Conservation (phyloP, 2,329 filamentous ascomycete species). For the Davidsoniella eucalypti region DNA sequence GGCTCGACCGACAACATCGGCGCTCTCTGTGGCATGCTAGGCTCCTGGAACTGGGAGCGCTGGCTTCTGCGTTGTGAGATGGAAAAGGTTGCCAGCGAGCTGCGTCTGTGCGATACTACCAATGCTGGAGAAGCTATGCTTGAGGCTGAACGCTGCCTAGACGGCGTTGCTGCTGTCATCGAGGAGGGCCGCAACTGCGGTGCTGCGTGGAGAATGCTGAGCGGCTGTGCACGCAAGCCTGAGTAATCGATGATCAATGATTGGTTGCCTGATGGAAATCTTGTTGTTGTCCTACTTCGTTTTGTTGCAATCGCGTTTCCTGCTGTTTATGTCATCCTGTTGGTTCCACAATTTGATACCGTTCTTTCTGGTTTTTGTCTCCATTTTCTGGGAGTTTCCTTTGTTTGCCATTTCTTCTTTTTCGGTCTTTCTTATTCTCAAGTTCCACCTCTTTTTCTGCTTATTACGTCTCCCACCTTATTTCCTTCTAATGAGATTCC, state of each 20-base stretch:
- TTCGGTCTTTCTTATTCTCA: background rate
- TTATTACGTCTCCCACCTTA: too few species aligned
- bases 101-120: slow-evolving; percentile 36
- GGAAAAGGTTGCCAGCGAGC: slow-evolving; percentile 59
- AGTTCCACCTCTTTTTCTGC: too few species aligned
- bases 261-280: background rate
- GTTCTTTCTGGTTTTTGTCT: slow-evolving; percentile 6
- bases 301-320: background rate
- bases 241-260: slow-evolving; percentile 14
- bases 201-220: slow-evolving; percentile 44
- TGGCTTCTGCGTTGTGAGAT: slow-evolving; percentile 82
- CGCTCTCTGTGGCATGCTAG: slow-evolving; percentile 63
- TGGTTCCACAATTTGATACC: background rate
- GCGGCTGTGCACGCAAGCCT: slow-evolving; percentile 49
- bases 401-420: background rate
- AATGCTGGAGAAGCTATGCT: slow-evolving; percentile 33
- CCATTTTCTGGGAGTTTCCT: background rate
- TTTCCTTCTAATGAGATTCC: too few species aligned
- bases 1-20: slow-evolving; percentile 58
- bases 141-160: slow-evolving; percentile 42
- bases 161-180: slow-evolving; percentile 42
- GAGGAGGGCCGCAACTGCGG: slow-evolving; percentile 46
- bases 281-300: background rate
- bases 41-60: slow-evolving; percentile 86
- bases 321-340: background rate